Percentiles rank a stretch among this genome's conserved stretches.
These are phyloP conservation scores for Microbotryomycetes sp. DNA, from an alignment of 1,284 basidiomycete species.

Conservation along the genomic window DNA sequence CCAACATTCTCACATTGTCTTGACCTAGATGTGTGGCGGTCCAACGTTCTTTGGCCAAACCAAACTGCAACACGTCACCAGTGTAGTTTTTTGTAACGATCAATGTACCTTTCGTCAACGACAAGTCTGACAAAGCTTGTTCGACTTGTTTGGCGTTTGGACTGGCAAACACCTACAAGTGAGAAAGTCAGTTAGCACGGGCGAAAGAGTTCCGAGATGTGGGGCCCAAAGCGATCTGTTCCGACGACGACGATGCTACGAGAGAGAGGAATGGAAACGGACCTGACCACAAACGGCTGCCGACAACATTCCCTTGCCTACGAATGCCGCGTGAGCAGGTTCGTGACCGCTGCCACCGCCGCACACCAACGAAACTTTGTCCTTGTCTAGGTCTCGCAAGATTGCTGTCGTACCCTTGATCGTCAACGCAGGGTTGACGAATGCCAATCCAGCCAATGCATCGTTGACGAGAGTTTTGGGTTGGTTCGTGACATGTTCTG, in stretches of 20 bases:
- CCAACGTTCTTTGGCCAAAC: constrained; percentile 80
- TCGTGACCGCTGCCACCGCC: constrained; percentile 90
- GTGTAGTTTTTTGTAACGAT: constrained; percentile 36
- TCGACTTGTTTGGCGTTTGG: constrained; percentile 48
- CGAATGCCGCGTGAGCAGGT: constrained; percentile 52
- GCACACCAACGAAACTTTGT: constrained; percentile 72
- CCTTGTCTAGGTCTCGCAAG: constrained; percentile 52
- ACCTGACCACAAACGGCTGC: constrained; percentile 81
- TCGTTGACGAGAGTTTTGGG: constrained; percentile 65
- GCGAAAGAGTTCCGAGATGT: not conserved
- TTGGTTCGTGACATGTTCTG: constrained; percentile 69
- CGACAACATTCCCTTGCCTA: constrained; percentile 70
- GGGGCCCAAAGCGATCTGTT: constrained; percentile 60
- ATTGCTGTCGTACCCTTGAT: constrained; percentile 58
- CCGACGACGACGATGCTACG: no score
- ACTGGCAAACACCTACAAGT: constrained; percentile 45
- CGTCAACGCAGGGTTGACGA: constrained; percentile 61
- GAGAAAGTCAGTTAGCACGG: not conserved
- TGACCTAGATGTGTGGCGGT: constrained; percentile 59
- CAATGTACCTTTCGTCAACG: constrained; percentile 17
- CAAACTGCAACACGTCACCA: constrained; percentile 82
- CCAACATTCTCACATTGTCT: constrained; percentile 66
- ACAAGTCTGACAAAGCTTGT: constrained; percentile 17
- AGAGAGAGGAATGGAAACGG: no score
- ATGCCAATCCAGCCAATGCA: constrained; percentile 64